phyloP scores from a whole-genome alignment of 139 green algal species.

The Diplosphaera chodatii region DNA sequence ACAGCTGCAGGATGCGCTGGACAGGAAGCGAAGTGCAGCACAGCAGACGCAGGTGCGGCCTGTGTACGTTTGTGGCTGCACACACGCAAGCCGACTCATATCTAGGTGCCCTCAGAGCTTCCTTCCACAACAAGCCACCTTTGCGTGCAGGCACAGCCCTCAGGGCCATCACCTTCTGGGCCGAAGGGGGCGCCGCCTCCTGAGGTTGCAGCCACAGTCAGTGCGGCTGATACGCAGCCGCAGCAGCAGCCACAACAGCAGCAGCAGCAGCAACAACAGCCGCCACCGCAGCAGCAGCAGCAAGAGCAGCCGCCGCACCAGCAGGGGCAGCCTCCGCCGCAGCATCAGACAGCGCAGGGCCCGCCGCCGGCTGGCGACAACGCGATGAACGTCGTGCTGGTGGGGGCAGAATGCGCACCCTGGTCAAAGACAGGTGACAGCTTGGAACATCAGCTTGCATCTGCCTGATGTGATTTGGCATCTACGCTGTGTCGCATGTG shows the following conservation, averaged over 20 bases:
- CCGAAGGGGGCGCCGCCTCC: no score
- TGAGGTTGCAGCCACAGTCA: no score
- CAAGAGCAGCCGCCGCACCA: constrained; percentile 13
- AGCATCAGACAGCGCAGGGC: constrained; percentile 5
- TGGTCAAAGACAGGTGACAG: constrained; percentile 93
- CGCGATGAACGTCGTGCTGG: constrained; percentile 91
- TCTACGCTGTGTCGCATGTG: no score
- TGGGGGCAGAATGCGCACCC: constrained; percentile 92
- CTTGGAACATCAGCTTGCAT: no score
- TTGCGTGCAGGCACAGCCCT: no score
- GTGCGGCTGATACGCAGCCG: no score
- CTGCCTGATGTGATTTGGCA: no score
- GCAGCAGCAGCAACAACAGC: constrained; percentile 9
- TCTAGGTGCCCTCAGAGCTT: no score
- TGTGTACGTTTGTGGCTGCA: no score
- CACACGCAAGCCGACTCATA: no score
- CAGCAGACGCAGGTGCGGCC: not conserved
- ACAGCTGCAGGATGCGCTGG: constrained; percentile 47
- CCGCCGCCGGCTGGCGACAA: constrained; percentile 46
- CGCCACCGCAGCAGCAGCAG: not conserved
- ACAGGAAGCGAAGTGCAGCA: constrained; percentile 44
- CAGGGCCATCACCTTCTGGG: no score
- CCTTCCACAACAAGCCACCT: no score
- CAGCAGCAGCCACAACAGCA: not conserved
- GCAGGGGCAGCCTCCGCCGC: constrained; percentile 8